Evolutionary conservation across 192 early-diverging fungal species (phyloP).

Genomic region (Paraglomus occultum): DNA sequence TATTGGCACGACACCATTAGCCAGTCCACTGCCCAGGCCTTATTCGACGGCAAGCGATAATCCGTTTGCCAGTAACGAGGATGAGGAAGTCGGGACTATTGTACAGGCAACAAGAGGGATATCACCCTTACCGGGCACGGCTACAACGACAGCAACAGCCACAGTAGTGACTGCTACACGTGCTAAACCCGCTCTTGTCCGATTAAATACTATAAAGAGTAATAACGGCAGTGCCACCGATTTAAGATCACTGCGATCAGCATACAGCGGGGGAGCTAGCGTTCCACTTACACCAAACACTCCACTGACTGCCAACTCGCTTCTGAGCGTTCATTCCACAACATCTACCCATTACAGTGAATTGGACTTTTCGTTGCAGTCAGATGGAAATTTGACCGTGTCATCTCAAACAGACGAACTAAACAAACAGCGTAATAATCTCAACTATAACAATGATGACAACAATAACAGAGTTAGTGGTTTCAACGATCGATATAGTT

Average conservation of each 20-base stretch:
- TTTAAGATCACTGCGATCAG: background rate
- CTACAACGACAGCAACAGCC: background rate
- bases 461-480: too few species aligned
- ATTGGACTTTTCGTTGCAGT: background rate
- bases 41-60: background rate
- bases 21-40: slow-evolving; percentile 22
- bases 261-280: background rate
- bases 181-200: slow-evolving; percentile 24
- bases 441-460: background rate
- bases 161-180: slow-evolving; percentile 23
- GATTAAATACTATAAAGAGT: slow-evolving; percentile 16
- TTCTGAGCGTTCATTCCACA: background rate
- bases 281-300: slow-evolving; percentile 11
- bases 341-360: background rate
- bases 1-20: slow-evolving; percentile 18
- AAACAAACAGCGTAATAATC: background rate
- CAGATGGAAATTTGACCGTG: slow-evolving; percentile 6
- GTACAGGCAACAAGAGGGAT: slow-evolving; percentile 16
- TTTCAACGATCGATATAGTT: too few species aligned
- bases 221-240: background rate
- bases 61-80: background rate
- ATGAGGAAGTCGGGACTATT: slow-evolving; percentile 15
- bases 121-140: background rate
- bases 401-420: slow-evolving; percentile 7
- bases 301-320: background rate